Evolutionary conservation across 352 stramenopile genomes (phyloP), one percentile per base, ranked within the genome.

Genomic region (Pythium utonaiense): DNA sequence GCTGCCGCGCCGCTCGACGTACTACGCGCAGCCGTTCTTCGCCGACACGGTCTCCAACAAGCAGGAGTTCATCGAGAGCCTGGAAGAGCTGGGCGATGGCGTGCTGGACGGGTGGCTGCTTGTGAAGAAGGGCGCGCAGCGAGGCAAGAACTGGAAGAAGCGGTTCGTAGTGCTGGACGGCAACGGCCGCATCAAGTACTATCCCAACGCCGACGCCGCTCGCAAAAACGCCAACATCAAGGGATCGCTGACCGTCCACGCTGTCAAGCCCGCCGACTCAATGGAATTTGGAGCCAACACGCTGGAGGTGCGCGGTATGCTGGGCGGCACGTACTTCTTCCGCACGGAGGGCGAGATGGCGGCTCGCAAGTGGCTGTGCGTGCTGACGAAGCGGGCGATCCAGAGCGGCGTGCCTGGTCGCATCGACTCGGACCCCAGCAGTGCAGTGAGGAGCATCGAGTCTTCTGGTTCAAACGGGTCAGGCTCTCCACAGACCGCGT

Each of bases 81-180:
- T 92, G 7, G 60, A 87, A 33, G 78, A 86, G 41, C 67, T 94
- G 1, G 85, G 85, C 10, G 79, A 92, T 57, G 78, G 81, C 31
- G 38, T 68, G 28, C 60, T 94, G 45, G 79, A 91, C 45, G 85
- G 83, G 31, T 94, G 84, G 80, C 64, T 92, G 51, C 68, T 91
- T 0, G 80, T 94, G 33, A 92, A 94, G 61, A 89, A 89, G 59
- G 80, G 77, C 5, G 40, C 77, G 31, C 77, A 85, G 53, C 81
- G 80, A 21, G 80, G 77, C 36, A 87, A 86, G 50, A 78, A 88
- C 65, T 94, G 85, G 85, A 92, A 94, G 69, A 94, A 94, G 49
- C 79, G 83, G 31, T 94, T 77, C 53, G 80, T 92, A 14, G 73
- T 90, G 44, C 66, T 94, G 40, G 82, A 92, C 64, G 71, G 66